phyloP scores from a whole-genome alignment of 352 stramenopile species.

The Phytophthora idaei region DNA sequence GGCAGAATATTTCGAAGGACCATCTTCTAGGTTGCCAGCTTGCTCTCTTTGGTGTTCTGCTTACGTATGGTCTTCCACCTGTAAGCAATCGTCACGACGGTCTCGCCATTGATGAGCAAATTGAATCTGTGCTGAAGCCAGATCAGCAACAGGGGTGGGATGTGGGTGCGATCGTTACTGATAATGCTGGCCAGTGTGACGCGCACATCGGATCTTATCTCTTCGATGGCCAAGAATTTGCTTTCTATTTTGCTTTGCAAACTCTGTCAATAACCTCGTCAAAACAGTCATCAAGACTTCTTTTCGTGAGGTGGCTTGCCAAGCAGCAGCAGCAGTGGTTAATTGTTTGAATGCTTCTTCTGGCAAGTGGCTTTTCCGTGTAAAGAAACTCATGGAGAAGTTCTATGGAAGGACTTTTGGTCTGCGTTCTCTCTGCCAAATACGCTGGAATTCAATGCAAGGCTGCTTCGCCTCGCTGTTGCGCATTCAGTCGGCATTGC shows the following conservation, averaged over 20 bases:
- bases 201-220: conserved; percentile 21
- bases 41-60: background rate
- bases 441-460: background rate
- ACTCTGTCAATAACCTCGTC: conserved; percentile 30
- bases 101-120: conserved; percentile 16
- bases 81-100: conserved; percentile 13
- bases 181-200: conserved; percentile 19
- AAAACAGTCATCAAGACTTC: conserved; percentile 24
- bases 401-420: background rate
- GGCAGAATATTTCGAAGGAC: conserved; percentile 5
- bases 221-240: conserved; percentile 17
- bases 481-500: background rate
- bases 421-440: background rate
- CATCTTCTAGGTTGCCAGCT: background rate
- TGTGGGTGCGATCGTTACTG: conserved; percentile 13
- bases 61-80: conserved; percentile 12
- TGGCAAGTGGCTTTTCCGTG: background rate
- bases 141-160: conserved; percentile 4
- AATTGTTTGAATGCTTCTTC: background rate
- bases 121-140: conserved; percentile 2
- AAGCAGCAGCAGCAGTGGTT: background rate
- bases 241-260: conserved; percentile 21
- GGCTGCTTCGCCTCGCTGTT: background rate
- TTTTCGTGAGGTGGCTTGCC: background rate
- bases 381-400: background rate